phyloP scores from a whole-genome alignment of 1,284 basidiomycete species.

The Apiotrichum sp. region DNA sequence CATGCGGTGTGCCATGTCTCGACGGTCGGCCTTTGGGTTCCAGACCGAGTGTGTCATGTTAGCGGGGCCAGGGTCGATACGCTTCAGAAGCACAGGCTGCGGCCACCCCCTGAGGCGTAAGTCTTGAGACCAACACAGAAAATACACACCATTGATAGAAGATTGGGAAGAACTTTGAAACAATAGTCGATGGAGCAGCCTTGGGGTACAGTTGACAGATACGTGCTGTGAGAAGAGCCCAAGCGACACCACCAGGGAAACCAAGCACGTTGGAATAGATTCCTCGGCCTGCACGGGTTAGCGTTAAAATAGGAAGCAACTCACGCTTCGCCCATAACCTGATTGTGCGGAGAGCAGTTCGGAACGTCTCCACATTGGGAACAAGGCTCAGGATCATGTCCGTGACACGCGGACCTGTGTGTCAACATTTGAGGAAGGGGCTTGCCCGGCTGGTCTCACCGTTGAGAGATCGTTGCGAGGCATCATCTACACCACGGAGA shows the following conservation, averaged over 20 bases:
- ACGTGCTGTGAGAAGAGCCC: conserved; percentile 96
- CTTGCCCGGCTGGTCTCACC: conserved; percentile 51
- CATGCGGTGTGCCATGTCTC: conserved; percentile 92
- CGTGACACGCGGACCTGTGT: conserved; percentile 82
- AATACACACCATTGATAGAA: conserved; percentile 82
- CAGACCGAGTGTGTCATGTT: conserved; percentile 82
- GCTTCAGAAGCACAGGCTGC: conserved; percentile 90
- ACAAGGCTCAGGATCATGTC: conserved; percentile 95
- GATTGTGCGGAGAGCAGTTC: conserved; percentile 89
- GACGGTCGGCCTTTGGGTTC: conserved; percentile 96
- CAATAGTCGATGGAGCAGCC: conserved; percentile 87
- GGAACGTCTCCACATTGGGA: conserved; percentile 89
- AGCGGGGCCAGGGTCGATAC: conserved; percentile 85
- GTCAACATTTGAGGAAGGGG: conserved; percentile 3
- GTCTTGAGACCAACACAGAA: conserved; percentile 9
- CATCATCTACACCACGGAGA: conserved; percentile 86
- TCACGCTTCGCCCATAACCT: conserved; percentile 94
- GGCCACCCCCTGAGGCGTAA: conserved; percentile 77
- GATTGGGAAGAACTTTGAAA: conserved; percentile 94
- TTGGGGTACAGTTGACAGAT: conserved; percentile 99
- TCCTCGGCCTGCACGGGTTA: conserved; percentile 61
- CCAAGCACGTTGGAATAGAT: conserved; percentile 99
- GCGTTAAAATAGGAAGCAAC: conserved; percentile 35
- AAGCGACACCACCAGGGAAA: conserved; percentile 96
- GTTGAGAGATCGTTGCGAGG: conserved; percentile 88